Base-by-base conservation (phyloP, 345 rosid species). In the Pistacia integerrima region DNA sequence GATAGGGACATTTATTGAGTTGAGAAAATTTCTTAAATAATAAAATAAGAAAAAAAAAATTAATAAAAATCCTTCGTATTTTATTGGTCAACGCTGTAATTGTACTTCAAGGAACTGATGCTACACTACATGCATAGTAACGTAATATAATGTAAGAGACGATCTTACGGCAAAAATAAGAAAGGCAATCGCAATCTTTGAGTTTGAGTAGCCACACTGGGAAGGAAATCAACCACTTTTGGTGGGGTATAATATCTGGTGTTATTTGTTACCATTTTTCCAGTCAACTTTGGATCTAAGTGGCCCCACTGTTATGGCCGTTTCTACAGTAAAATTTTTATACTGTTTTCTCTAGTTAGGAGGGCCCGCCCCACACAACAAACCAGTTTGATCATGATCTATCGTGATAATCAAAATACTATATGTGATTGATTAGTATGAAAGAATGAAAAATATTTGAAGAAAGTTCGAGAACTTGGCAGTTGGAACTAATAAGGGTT, bases 221-320 rank as follows among this genome's bases (percentile, higher is more conserved):
- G 30, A 67, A 25, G 36, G 44, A 66, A 57, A 67, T 49, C 72
- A 10, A 14, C 22, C 20, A 67, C 69, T 58, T 61, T 18, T 11
- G 18, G 71, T 11, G 74, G 75, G 66, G 65, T 57, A 72, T 16
- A 7, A 7, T 30, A 2, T 30, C 33, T 30, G 3, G 2, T 30
- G 33, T 30, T 30, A 0, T 4, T 60, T 3, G 11, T 73, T 28
- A 5, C 38, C 69, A 62, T 48, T 73, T 73, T 62, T 33, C 46
- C 46, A 73, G 76, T 73, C 76, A 63, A 73, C 69, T 18, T 12
- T 30, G 6, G 60, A 51, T 51, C 57, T 62, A 4, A 17, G 20
- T 51, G 76, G 69, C 30, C 58, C 75, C 67, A 11, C 41, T 18
- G 11, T 52, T 8, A 4, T 35, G 62, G 62, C 18, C 48, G 8